phyloP scores from a whole-genome alignment of 1,284 basidiomycete species.

The Hypsizygus ulmarius region DNA sequence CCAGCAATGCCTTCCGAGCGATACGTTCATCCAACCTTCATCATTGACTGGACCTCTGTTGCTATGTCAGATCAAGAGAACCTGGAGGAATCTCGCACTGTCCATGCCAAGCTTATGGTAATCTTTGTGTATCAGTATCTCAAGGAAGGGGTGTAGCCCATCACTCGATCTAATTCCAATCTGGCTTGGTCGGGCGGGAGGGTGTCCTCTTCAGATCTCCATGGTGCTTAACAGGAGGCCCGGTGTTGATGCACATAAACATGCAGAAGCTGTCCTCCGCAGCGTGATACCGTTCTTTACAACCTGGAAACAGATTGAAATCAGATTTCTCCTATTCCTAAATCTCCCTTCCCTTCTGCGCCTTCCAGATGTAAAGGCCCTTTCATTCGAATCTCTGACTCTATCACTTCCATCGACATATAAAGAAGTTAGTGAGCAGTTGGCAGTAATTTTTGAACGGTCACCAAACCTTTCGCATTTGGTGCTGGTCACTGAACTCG shows the following conservation, averaged over 20 bases:
- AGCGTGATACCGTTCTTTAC: conserved; percentile 4
- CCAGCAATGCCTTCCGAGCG: neutral
- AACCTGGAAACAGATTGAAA: conserved; percentile 4
- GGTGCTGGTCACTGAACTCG: conserved; percentile 4
- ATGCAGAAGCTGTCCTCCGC: conserved; percentile 3
- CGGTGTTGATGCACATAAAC: conserved; percentile 2
- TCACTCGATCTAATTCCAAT: neutral
- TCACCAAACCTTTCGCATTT: conserved; percentile 4
- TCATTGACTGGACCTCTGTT: conserved; percentile 3
- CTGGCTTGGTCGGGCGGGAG: conserved; percentile 4
- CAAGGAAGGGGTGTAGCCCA: neutral
- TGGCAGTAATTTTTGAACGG: conserved; percentile 1
- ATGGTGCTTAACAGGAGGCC: conserved; percentile 2
- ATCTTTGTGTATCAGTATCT: neutral
- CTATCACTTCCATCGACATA: conserved; percentile 3
- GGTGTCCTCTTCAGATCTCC: conserved; percentile 4
- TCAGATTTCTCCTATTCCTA: conserved; percentile 5
- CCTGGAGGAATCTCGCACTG: conserved; percentile 5
- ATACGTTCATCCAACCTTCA: conserved; percentile 7
- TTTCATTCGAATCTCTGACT: conserved; percentile 1
- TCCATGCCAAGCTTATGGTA: conserved; percentile 1
- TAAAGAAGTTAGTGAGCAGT: neutral
- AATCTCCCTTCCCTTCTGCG: neutral
- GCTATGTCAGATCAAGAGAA: conserved; percentile 4
- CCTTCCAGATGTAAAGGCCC: neutral